phyloP scores from a whole-genome alignment of 2,329 filamentous ascomycete species.

The Colletotrichum spaethianum region DNA sequence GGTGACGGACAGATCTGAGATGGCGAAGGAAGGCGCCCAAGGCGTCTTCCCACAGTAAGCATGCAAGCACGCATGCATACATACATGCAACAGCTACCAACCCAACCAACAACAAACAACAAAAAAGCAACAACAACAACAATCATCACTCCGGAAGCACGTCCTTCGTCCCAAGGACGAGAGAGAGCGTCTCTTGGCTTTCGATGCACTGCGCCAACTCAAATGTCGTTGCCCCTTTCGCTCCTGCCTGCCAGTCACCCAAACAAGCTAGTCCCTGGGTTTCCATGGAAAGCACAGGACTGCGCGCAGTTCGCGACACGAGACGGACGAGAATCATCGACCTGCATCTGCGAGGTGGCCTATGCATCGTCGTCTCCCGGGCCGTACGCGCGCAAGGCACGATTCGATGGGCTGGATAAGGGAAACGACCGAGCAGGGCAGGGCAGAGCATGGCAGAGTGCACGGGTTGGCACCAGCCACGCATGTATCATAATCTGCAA shows the following conservation, averaged over 20 bases:
- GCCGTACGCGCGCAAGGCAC: neutral
- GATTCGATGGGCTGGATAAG: neutral
- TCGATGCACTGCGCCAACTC: neutral
- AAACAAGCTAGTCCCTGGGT: no score
- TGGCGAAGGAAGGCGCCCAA: neutral
- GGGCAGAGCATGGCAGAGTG: neutral
- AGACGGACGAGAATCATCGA: neutral
- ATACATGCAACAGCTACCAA: no score
- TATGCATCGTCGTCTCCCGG: neutral
- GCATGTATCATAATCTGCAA: constrained; percentile 7
- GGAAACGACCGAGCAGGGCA: neutral
- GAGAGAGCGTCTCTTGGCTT: neutral
- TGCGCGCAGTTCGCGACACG: no score
- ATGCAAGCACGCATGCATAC: no score
- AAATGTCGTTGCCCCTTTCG: neutral
- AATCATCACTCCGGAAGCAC: neutral
- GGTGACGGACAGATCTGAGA: constrained; percentile 12
- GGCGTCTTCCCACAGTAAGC: neutral
- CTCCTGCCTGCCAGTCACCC: neutral
- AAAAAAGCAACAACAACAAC: neutral
- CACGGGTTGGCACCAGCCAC: constrained; percentile 4
- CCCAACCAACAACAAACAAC: neutral
- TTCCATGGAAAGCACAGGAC: constrained; percentile 7
- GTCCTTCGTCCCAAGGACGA: constrained; percentile 1
- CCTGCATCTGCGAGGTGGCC: neutral